Evolutionary conservation across 2,329 filamentous ascomycete genomes (phyloP), one percentile per base, ranked within the genome.

Genomic region (Kalmusia sp.): DNA sequence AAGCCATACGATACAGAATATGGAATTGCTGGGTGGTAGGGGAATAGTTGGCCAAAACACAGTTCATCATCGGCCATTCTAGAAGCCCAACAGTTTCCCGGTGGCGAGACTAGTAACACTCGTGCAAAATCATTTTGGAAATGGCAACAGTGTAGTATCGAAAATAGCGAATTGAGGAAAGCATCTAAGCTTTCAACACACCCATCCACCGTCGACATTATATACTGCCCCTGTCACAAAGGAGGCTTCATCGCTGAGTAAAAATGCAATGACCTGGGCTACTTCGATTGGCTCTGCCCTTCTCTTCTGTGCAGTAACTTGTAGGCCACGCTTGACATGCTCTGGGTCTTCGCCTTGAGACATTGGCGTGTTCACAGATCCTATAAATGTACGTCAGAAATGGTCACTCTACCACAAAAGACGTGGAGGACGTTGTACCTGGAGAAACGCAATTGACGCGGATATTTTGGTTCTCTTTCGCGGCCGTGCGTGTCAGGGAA

Each of bases 401-500:
- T 19, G 11, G 47, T 27, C 6, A 30, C 11, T 2, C 34, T 51
- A 39, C 14, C 12, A 6, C 15, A 39, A 7, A 31, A n/a, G 28
- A n/a, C 17, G 7, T n/a, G 31, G 11, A n/a, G 9, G 14, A 14
- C 17, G 14, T 15, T 34, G n/a, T 43, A 60, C 59, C 61, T 37
- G 62, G 62, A 22, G 59, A 45, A 19, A 64, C 54, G 24, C 56
- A 61, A 19, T 66, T 66, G 12, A 66, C 51, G 30, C 63, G 47
- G 15, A 67, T 60, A 9, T 56, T 38, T 33, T 47, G 41, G 15
- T 59, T 54, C 31, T 76, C 72, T 15, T 61, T 60, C 2, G 72
- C 71, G 9, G 67, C 70, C 8, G 61, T 53, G 41, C 57, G 67
- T 4, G 66, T 70, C 33, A 76, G 51, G 9, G 68, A 68, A 15